Conservation (phyloP, 805 yeast genomes). For the Candida sphagnicola region DNA sequence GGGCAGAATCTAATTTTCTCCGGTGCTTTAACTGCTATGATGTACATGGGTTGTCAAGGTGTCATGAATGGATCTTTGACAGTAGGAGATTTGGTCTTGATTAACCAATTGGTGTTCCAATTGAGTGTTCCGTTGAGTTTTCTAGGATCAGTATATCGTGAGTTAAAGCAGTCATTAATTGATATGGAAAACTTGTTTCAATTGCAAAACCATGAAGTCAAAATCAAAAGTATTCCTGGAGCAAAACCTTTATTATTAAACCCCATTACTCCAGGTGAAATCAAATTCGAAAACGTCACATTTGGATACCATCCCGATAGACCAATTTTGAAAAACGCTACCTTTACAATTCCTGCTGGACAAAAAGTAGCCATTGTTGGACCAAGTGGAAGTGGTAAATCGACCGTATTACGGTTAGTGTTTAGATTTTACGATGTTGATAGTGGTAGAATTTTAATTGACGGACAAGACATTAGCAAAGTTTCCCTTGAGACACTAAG, state of each 20-base stretch:
- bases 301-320: constrained; percentile 90
- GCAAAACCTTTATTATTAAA: constrained; percentile 59
- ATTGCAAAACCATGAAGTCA: constrained; percentile 70
- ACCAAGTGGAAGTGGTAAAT: constrained; percentile 94
- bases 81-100: constrained; percentile 92
- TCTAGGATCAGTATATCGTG: constrained; percentile 93
- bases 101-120: constrained; percentile 95
- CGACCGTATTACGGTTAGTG: constrained; percentile 77
- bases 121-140: constrained; percentile 92
- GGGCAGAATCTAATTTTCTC: constrained; percentile 83
- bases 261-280: constrained; percentile 59
- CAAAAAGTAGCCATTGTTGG: constrained; percentile 92
- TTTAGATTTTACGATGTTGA: constrained; percentile 87
- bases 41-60: constrained; percentile 97
- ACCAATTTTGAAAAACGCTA: constrained; percentile 75
- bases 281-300: constrained; percentile 83
- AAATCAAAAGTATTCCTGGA: constrained; percentile 55
- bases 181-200: constrained; percentile 96
- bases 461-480: constrained; percentile 81
- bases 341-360: constrained; percentile 88
- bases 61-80: constrained; percentile 78
- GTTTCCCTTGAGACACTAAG: constrained; percentile 76
- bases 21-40: constrained; percentile 88
- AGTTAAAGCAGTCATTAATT: constrained; percentile 83
- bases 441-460: constrained; percentile 73